These are phyloP conservation scores for Cotoneaster glaucophyllus DNA, from an alignment of 306 rosid species.

Conservation along the genomic window DNA sequence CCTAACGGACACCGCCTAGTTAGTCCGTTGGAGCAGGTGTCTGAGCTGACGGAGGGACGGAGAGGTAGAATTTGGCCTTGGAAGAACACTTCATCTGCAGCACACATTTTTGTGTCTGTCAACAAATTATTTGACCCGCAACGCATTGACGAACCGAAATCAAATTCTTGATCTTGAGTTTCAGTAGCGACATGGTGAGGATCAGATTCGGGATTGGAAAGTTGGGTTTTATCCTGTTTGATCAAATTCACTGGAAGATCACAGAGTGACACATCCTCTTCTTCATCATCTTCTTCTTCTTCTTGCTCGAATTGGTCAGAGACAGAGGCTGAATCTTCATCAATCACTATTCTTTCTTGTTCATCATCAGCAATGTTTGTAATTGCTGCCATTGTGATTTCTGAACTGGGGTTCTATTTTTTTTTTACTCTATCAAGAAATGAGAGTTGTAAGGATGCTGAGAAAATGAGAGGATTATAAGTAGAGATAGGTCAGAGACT, in stretches of 20 bases:
- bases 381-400: constrained; percentile 30
- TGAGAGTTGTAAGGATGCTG: constrained; percentile 1
- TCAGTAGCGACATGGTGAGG: constrained; percentile 2
- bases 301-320: constrained; percentile 10
- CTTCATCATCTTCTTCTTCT: constrained; percentile 19
- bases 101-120: constrained; percentile 51
- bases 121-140: constrained; percentile 16
- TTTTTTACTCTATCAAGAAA: not conserved
- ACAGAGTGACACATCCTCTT: constrained; percentile 60
- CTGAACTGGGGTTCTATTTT: not conserved
- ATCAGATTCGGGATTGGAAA: constrained; percentile 1
- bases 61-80: constrained; percentile 72
- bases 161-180: constrained; percentile 45
- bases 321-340: not conserved
- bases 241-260: constrained; percentile 52
- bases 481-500: constrained; percentile 26
- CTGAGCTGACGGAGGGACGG: constrained; percentile 51
- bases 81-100: constrained; percentile 76
- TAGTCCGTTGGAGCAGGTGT: constrained; percentile 11
- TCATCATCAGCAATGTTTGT: constrained; percentile 3
- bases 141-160: constrained; percentile 39
- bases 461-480: constrained; percentile 4
- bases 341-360: constrained; percentile 9
- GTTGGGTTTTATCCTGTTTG: constrained; percentile 16
- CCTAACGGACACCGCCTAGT: constrained; percentile 1